Conservation (phyloP, 257 asterid genomes). For the Paraleonurus japonicus region DNA sequence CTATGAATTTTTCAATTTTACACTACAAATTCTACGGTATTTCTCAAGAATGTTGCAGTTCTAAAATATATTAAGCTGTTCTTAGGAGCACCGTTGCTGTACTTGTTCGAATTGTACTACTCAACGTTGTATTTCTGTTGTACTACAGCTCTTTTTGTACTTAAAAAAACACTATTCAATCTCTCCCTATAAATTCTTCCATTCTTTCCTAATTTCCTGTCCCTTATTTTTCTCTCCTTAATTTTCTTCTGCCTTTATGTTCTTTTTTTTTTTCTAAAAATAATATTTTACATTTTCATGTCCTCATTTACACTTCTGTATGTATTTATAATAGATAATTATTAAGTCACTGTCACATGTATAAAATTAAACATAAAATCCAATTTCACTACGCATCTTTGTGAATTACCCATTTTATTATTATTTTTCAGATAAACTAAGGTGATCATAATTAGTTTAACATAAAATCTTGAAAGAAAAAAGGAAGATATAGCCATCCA, state of each 20-base stretch:
- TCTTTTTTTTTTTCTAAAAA: too few species aligned
- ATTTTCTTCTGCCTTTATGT: not conserved
- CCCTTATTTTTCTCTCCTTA: too few species aligned
- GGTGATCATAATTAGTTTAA: not conserved
- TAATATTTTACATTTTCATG: too few species aligned
- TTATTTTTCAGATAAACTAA: not conserved
- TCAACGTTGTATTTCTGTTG: constrained; percentile 9
- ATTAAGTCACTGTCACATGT: not conserved
- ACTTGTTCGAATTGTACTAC: constrained; percentile 22
- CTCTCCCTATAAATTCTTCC: constrained; percentile 21
- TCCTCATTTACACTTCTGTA: not conserved
- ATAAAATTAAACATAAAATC: not conserved
- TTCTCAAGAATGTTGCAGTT: too few species aligned
- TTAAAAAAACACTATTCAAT: not conserved
- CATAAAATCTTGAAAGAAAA: not conserved
- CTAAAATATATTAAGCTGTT: too few species aligned
- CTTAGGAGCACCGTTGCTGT: too few species aligned
- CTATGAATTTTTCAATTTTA: too few species aligned
- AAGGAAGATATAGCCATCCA: too few species aligned
- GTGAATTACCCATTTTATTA: not conserved
- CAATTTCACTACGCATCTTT: not conserved
- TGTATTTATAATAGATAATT: not conserved
- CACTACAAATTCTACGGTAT: too few species aligned
- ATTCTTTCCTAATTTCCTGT: not conserved
- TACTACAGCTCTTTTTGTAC: constrained; percentile 23